Evolutionary conservation across 1,284 basidiomycete species (phyloP), one percentile per base, ranked within the genome.

Genomic region (Coniferiporia sulphurascens): DNA sequence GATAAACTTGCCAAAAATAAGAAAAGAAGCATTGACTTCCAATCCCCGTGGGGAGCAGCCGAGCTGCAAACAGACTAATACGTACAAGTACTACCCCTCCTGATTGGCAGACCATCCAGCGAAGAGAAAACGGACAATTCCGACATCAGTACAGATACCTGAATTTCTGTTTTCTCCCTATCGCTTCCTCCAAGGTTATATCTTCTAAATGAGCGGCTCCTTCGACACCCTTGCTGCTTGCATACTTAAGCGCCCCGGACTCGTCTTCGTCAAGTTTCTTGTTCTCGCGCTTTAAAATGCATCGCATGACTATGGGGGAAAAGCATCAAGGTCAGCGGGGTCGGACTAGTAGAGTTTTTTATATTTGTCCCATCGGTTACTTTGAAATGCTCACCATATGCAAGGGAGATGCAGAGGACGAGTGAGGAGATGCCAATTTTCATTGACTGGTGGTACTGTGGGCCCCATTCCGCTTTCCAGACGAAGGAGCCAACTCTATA

Each of bases 391-490:
- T 32, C 35, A 74, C 74, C 63, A 36, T 71, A 59, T 4, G 71
- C 70, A 7, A 74, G 65, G 5, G 63, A 60, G 0, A 67, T 65
- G 9, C 65, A 66, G 5, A 75, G 61, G 0, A 61, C 65, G 1
- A 75, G 63, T 4, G 68, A 64, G 0, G 66, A 68, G 17, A 76
- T 61, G 3, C 72, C 69, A 54, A 76, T 74, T 56, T 67, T 67
- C 73, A 75, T 75, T 9, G 73, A 73, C 17, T 65, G 71, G 54
- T 72, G 73, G 62, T 76, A 76, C 54, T 70, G 65, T 9, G 74
- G 74, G 7, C 71, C 72, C 73, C 73, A 76, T 21, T 67, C 60
- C 1, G 71, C 70, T 60, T 72, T 74, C 74, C 73, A 76, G 0
- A 67, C 69, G 64, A 70, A 77, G 7, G 74, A 73, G 1, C 73